Base-by-base conservation (phyloP, 164 flowering plant genomes). In the Stephania yunnanensis region DNA sequence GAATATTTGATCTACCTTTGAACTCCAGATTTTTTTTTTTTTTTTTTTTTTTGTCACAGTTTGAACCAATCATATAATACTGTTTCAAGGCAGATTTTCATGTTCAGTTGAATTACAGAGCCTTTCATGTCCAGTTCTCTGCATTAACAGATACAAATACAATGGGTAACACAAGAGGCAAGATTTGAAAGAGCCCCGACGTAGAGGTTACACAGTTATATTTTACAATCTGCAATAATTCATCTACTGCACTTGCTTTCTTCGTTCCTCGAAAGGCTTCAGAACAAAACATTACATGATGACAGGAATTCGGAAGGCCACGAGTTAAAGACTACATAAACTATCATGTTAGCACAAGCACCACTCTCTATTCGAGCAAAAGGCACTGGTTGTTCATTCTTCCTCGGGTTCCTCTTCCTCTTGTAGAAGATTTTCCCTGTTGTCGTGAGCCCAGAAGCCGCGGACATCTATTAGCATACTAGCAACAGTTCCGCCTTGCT, bases 381-480 rank as follows among this genome's bases (percentile, higher is more conserved):
- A 29, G 5, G 50, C 29, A n/a, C 64, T 45, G 76, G n/a, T 31
- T 20, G 66, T 29, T 79, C 81, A 85, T 82, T 92, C 99, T 82
- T 93, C 97, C 81, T 92, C 96, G 13, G 98, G 97, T 75, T 93
- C 99, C 80, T 93, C 99, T 80, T 94, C 98, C 80, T 95, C 99
- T 79, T 95, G 99, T 52, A 95, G 97, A 75, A 95, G 98, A 79
- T 95, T 93, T 83, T 95, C 99, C 83, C 99, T 84, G 78, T 95
- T 93, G 83, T 95, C 99, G 72, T 95, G 99, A 3, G 99, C 99
- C 99, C 98, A 93, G 81, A 93, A 93, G 29, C 99, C 99, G 7
- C 99, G 95, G 25, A 95, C 97, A 70, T 95, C 99, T 61, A 93
- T 91, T 12, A 95, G 97, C 99, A 95, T 95, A 85, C 97, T 91